phyloP scores from a whole-genome alignment of 2,329 filamentous ascomycete genomes.

The Colletotrichum paranaense region DNA sequence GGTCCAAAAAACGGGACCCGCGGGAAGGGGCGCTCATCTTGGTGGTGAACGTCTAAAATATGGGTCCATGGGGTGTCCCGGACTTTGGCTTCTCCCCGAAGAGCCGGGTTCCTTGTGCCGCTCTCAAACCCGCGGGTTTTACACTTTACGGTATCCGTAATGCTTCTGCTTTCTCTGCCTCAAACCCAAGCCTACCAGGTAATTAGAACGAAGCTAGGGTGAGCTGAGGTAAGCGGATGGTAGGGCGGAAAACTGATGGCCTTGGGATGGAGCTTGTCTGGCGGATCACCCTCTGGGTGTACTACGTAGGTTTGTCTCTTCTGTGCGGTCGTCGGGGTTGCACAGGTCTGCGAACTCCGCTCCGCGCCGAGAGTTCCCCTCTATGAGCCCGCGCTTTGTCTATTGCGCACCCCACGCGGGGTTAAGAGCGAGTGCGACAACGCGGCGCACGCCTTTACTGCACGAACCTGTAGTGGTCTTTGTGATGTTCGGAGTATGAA shows the following conservation, averaged over 20 bases:
- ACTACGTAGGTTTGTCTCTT: background rate
- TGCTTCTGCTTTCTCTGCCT: no score
- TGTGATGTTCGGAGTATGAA: no score
- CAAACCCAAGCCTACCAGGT: background rate
- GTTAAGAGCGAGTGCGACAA: background rate
- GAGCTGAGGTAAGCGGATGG: background rate
- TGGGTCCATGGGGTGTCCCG: constrained; percentile 5
- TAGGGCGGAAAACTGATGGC: background rate
- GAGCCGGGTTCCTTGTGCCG: constrained; percentile 4
- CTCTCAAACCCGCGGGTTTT: background rate
- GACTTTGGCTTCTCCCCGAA: constrained; percentile 31
- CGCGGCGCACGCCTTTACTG: background rate
- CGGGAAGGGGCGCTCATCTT: background rate
- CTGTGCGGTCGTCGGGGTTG: constrained; percentile 9
- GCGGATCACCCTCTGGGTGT: background rate
- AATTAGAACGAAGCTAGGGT: background rate
- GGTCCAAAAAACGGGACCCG: constrained; percentile 1
- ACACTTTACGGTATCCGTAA: no score
- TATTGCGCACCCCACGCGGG: background rate
- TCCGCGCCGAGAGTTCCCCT: constrained; percentile 6
- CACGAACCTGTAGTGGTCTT: no score
- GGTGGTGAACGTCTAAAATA: background rate
- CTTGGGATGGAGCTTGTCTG: background rate
- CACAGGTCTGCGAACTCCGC: constrained; percentile 15
- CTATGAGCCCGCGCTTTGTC: background rate